Base-by-base conservation (phyloP, 345 rosid genomes). In the Psidium guajava region DNA sequence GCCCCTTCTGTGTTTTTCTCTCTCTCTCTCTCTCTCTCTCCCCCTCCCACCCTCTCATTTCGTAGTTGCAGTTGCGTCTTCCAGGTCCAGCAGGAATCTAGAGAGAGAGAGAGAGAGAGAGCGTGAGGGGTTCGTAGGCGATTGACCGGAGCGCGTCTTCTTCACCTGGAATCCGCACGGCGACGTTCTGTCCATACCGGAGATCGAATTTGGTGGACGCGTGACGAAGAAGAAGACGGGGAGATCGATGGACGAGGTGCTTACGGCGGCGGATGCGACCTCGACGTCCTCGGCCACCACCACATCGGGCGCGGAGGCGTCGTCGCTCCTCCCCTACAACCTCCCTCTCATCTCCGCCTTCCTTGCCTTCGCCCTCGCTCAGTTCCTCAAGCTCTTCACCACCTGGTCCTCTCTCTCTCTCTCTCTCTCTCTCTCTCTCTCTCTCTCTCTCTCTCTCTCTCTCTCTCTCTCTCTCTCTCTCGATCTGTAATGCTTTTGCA, bases 311-410 rank as follows among this genome's bases (percentile, higher is more conserved):
- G 83, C 85, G 84, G 81, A 84, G 57, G 83, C 91, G 64, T 83
- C 94, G 49, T 52, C 92, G 51, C 89, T 88, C 85, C 85, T 93
- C 24, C 94, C 96, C 18, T 87, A 85, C 91, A 94, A 96, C 81
- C 97, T 91, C 57, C 98, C 99, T 53, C 93, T 97, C 86, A 28
- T 97, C 89, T 91, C 98, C 15, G 95, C 99, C 40, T 94, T 97
- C 86, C 96, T 95, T 21, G 96, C 99, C 81, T 95, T 92, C 90
- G 95, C 99, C 52, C 88, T 97, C 61, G 99, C 99, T 85, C 99
- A 97, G 89, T 93, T 95, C 91, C 98, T 97, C 90, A 97, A 97
- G 92, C 88, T 96, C 88, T 96, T 96, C 93, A 96, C 98, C 85
- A 91, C 96, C 90, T 95, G 99, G 94, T 75, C 74, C 47, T 85